These are phyloP conservation scores for Luzula sylvatica DNA, from an alignment of 176 grass and related monocot species.

Conservation along the genomic window DNA sequence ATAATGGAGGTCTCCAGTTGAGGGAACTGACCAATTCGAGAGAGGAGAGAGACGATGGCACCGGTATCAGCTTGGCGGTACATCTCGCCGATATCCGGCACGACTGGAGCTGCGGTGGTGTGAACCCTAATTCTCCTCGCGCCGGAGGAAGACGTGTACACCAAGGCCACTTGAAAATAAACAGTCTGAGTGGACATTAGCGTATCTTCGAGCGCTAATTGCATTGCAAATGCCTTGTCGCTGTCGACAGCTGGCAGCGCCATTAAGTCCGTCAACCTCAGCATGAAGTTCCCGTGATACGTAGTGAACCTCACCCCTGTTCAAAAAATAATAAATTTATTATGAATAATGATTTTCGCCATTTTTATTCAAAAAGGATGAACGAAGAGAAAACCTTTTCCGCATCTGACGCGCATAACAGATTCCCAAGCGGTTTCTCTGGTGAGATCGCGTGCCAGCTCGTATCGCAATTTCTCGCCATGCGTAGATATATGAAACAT, in stretches of 20 bases:
- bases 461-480: constrained; percentile 64
- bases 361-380: constrained; percentile 4
- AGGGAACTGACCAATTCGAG: constrained; percentile 63
- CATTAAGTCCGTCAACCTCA: constrained; percentile 88
- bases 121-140: constrained; percentile 95
- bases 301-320: constrained; percentile 80
- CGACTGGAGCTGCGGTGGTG: constrained; percentile 88
- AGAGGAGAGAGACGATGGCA: constrained; percentile 60
- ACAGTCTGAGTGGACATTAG: constrained; percentile 83
- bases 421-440: constrained; percentile 97
- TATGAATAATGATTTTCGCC: no score
- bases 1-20: not conserved
- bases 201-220: constrained; percentile 74
- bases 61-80: constrained; percentile 95
- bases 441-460: constrained; percentile 74
- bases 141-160: constrained; percentile 95
- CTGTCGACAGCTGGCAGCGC: constrained; percentile 94
- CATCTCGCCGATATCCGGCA: constrained; percentile 95
- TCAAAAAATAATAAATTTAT: constrained; percentile 18
- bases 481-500: constrained; percentile 56
- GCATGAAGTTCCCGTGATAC: constrained; percentile 98
- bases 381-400: constrained; percentile 55
- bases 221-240: constrained; percentile 96
- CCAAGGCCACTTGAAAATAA: constrained; percentile 90
- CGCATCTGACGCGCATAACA: constrained; percentile 97